Base-by-base conservation (phyloP, 768 basidiomycete species). In the Lactarius sp. region DNA sequence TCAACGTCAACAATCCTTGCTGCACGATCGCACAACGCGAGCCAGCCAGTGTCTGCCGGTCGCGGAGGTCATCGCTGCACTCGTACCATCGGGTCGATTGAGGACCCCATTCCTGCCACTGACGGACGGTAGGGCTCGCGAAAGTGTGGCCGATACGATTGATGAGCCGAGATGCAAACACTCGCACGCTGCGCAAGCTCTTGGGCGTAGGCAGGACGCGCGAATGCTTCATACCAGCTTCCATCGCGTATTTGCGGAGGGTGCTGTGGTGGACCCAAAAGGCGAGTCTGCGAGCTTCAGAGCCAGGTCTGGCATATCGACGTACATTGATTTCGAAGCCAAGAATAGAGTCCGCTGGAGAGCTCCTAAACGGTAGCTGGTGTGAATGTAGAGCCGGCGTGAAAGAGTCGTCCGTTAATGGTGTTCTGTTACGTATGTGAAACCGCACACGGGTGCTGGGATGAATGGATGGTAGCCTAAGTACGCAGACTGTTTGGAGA, bases 21-120 rank as follows among this genome's bases (percentile, higher is more conserved):
- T 65, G 53, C n/a, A 20, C 59, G 16, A 65, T 14, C 52, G 41
- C 64, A n/a, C 64, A 65, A 44, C 64, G 64, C 54, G 50, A 56
- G 49, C 64, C 64, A 14, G 64, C 47, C 22, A 65, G 59, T 9
- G 64, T 47, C 49, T 65, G 64, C 9, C 59, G 54, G n/a, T 60
- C 59, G 41, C 64, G 64, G 22, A 65, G 49, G 14, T 60, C 59
- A 4, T 56, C 59, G 9, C 22, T 37, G 41, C 49, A 52, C 31
- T 65, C 64, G 5, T 53, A 41, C 64, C 64, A 65, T 33, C 64
- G 64, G 2, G 64, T 65, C 22, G 64, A 60, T 20, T 46, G 16
- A 14, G 64, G 64, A 14, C 64, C 64, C 64, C 64, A 65, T 20
- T 60, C 54, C 14, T 33, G 8, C 64, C 64, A 64, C 4, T 37